A percentile compares a stretch with the other conserved stretches of the same genome.
phyloP scores from a whole-genome alignment of 192 early-diverging fungal genomes.

The Backusella tuberculispora region DNA sequence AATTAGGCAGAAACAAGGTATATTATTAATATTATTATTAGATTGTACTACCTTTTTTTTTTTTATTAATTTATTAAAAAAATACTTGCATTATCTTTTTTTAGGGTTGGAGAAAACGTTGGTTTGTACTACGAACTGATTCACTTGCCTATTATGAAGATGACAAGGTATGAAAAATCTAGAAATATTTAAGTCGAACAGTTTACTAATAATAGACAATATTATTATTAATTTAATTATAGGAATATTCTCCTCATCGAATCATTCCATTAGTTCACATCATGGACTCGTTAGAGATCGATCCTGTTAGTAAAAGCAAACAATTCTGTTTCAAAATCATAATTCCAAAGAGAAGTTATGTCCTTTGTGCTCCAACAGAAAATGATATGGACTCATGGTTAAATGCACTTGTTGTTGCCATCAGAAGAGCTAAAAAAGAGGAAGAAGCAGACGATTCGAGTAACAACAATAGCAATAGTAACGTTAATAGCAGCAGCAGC shows the following conservation, averaged over 20 bases:
- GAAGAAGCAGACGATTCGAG: neutral
- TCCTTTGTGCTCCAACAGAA: conserved; percentile 51
- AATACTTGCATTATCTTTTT: conserved; percentile 4
- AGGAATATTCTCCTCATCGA: conserved; percentile 55
- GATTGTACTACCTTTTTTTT: neutral
- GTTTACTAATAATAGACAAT: neutral
- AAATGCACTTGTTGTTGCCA: conserved; percentile 52
- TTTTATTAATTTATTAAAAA: conserved; percentile 11
- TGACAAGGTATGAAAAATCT: conserved; percentile 47
- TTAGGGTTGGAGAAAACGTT: conserved; percentile 64
- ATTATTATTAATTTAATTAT: neutral
- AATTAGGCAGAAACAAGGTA: conserved; percentile 59
- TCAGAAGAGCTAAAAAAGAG: conserved; percentile 43
- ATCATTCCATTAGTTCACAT: conserved; percentile 54
- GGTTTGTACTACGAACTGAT: conserved; percentile 63
- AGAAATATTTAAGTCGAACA: neutral
- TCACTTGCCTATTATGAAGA: conserved; percentile 65
- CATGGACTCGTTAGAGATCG: conserved; percentile 58
- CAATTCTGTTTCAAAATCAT: conserved; percentile 59
- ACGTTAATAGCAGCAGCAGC: neutral
- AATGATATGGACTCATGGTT: conserved; percentile 54
- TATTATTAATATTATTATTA: neutral
- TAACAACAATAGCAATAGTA: neutral
- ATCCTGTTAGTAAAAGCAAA: conserved; percentile 55
- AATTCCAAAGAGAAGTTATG: conserved; percentile 55